Evolutionary conservation across 768 basidiomycete genomes (phyloP).

Genomic region (Suillus lakei): DNA sequence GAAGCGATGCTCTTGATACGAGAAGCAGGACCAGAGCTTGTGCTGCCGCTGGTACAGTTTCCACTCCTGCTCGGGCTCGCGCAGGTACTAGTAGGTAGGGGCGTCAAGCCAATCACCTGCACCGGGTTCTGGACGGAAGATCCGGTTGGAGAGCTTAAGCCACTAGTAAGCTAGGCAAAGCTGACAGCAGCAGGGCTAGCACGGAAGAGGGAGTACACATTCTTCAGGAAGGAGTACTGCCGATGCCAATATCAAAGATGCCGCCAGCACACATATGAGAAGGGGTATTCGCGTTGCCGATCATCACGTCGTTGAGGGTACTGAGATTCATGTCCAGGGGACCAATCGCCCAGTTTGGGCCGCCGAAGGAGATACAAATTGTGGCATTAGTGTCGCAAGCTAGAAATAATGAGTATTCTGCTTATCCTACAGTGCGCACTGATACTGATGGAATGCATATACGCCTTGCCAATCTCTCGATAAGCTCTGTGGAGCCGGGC

Average conservation of each 20-base stretch:
- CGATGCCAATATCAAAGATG: no score
- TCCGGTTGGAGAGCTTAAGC: not conserved
- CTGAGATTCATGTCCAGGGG: constrained; percentile 83
- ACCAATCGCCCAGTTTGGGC: constrained; percentile 76
- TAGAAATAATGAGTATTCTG: constrained; percentile 29
- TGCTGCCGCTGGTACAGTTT: not conserved
- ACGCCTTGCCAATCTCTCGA: constrained; percentile 61
- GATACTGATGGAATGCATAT: constrained; percentile 73
- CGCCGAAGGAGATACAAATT: constrained; percentile 76
- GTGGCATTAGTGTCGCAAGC: constrained; percentile 69
- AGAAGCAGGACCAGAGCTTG: not conserved
- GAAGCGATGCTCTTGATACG: constrained; percentile 14
- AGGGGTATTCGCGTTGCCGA: no score
- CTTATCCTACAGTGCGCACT: no score
- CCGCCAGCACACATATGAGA: no score
- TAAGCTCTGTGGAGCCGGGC: constrained; percentile 53
- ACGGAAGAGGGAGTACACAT: constrained; percentile 34
- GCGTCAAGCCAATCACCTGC: no score
- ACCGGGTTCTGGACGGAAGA: no score
- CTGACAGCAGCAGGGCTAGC: constrained; percentile 32
- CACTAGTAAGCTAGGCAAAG: constrained; percentile 30
- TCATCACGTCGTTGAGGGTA: constrained; percentile 29
- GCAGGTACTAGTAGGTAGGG: constrained; percentile 7
- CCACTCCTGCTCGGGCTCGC: constrained; percentile 2
- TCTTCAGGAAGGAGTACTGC: constrained; percentile 64